Percentiles rank a stretch among this genome's conserved stretches.
phyloP scores from a whole-genome alignment of 345 rosid genomes.

The Clarkia xantiana region DNA sequence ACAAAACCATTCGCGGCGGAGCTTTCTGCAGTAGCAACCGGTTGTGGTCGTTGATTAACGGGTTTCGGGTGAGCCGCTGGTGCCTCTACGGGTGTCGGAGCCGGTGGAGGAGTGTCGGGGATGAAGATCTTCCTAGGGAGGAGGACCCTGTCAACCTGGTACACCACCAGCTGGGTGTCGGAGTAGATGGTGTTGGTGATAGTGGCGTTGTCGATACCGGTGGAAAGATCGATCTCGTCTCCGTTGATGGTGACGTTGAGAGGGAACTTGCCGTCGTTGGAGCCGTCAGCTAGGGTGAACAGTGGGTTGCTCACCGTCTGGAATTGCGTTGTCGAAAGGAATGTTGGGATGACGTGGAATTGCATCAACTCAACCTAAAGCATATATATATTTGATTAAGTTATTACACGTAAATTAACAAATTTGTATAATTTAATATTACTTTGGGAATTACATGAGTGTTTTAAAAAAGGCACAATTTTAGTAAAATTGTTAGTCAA shows the following conservation, averaged over 20 bases:
- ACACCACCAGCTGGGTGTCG: conserved; percentile 6
- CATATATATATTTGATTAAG: too few species aligned
- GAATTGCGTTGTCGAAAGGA: conserved; percentile 18
- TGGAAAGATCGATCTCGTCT: conserved; percentile 8
- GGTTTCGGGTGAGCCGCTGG: background rate
- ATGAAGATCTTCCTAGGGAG: conserved; percentile 11
- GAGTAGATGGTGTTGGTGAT: conserved; percentile 9
- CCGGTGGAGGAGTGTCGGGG: conserved; percentile 7
- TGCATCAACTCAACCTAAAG: conserved; percentile 13
- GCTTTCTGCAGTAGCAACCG: background rate
- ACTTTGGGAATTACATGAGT: too few species aligned
- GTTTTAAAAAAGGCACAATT: too few species aligned
- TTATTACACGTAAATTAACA: too few species aligned
- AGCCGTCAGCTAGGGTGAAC: conserved; percentile 26
- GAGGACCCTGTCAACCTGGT: conserved; percentile 9
- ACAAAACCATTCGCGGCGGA: background rate
- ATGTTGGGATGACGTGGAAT: conserved; percentile 24
- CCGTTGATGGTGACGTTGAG: conserved; percentile 17
- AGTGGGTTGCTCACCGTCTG: conserved; percentile 28
- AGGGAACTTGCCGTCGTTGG: conserved; percentile 14
- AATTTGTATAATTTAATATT: background rate
- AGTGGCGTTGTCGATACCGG: conserved; percentile 9
- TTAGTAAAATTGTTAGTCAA: too few species aligned
- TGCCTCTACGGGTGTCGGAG: conserved; percentile 5
- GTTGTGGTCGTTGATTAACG: conserved; percentile 1